These are phyloP conservation scores for Teratosphaeriaceae sp. DNA, from an alignment of 2,329 filamentous ascomycete genomes.

Conservation along the genomic window DNA sequence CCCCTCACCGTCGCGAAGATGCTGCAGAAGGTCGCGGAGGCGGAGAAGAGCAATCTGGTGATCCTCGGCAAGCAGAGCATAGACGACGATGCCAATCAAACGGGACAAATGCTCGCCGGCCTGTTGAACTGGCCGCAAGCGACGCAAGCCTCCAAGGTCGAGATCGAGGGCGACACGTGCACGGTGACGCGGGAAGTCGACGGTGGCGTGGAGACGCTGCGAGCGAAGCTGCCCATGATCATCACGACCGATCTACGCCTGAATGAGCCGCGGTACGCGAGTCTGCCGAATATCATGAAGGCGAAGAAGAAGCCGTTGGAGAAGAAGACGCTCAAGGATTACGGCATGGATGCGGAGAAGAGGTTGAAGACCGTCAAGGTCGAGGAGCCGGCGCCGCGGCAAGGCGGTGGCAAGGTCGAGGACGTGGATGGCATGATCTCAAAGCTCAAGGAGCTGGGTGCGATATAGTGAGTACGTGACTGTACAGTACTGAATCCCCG, in stretches of 20 bases:
- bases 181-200: constrained; percentile 89
- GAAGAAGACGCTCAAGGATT: constrained; percentile 81
- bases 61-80: constrained; percentile 97
- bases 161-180: constrained; percentile 62
- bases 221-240: constrained; percentile 79
- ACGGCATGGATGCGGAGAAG: constrained; percentile 66
- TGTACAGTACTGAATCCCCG: too few relatives aligned
- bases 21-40: constrained; percentile 68
- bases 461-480: constrained; percentile 50
- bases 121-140: constrained; percentile 90
- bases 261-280: constrained; percentile 93
- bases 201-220: constrained; percentile 85
- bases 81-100: constrained; percentile 92
- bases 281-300: constrained; percentile 99
- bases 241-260: constrained; percentile 91
- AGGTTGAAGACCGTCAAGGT: constrained; percentile 89
- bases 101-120: constrained; percentile 95
- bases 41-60: constrained; percentile 84
- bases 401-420: constrained; percentile 95
- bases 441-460: constrained; percentile 94
- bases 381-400: constrained; percentile 73
- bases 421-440: constrained; percentile 90
- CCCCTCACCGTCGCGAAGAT: constrained; percentile 89
- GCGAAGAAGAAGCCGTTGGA: constrained; percentile 99
- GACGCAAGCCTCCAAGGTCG: constrained; percentile 82